Evolutionary conservation across 768 basidiomycete genomes (phyloP).

Genomic region (Sarcodon sp.): DNA sequence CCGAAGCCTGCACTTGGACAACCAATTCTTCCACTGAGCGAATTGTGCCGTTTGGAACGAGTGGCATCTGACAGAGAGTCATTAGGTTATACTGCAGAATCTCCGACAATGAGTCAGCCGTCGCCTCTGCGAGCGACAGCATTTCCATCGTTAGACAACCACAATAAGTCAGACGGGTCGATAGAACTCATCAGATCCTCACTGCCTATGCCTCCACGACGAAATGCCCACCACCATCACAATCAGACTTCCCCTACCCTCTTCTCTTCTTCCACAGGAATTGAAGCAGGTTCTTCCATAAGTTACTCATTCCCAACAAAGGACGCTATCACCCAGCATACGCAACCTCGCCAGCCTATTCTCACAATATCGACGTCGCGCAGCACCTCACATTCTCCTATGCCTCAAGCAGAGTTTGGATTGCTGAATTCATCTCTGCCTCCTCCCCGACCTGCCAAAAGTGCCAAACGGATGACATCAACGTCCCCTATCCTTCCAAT

Average conservation of each 20-base stretch:
- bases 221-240: neutral
- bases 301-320: conserved; percentile 1
- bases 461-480: conserved; percentile 2
- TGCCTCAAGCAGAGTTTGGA: conserved; percentile 6
- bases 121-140: no score
- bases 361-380: no score
- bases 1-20: conserved; percentile 35
- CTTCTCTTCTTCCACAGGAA: conserved; percentile 7
- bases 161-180: no score
- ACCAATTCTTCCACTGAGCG: conserved; percentile 25
- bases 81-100: no score
- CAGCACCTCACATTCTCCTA: no score
- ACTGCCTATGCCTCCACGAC: no score
- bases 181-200: no score
- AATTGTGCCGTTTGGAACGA: conserved; percentile 28
- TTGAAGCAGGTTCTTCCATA: neutral
- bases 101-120: no score
- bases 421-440: conserved; percentile 3
- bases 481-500: no score
- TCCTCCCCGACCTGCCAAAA: conserved; percentile 3
- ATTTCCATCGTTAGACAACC: no score
- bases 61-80: neutral
- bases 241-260: conserved; percentile 5
- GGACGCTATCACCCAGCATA: neutral
- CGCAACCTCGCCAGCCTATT: no score